Evolutionary conservation across 2,329 filamentous ascomycete species (phyloP).

Genomic region (Simplicillium aogashimaense): DNA sequence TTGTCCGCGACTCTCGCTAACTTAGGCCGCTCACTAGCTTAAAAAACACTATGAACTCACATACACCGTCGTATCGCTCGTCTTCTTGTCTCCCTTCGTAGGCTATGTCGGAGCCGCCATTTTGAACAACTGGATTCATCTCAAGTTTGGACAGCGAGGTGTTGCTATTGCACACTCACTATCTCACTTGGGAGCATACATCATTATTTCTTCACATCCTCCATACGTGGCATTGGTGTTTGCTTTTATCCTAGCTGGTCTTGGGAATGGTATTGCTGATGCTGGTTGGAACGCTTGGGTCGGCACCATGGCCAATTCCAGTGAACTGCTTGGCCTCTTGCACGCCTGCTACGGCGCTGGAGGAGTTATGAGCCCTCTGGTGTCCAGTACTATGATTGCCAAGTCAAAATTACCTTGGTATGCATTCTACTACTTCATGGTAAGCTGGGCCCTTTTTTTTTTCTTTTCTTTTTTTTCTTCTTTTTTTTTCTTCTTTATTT

Average conservation of each 20-base stretch:
- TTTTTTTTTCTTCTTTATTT: background rate
- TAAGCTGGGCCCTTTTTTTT: slow-evolving; percentile 20
- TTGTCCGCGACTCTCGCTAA: background rate
- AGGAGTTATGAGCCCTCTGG: slow-evolving; percentile 57
- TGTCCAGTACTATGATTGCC: slow-evolving; percentile 62
- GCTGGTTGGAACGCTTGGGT: slow-evolving; percentile 45
- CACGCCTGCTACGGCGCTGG: slow-evolving; percentile 62
- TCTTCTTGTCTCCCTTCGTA: slow-evolving; percentile 30
- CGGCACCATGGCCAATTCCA: slow-evolving; percentile 59
- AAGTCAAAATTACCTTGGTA: slow-evolving; percentile 55
- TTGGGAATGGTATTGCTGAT: slow-evolving; percentile 58
- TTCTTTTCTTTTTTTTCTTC: slow-evolving; percentile 3
- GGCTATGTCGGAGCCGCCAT: slow-evolving; percentile 33
- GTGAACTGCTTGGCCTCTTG: slow-evolving; percentile 59
- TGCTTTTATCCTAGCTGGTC: slow-evolving; percentile 55
- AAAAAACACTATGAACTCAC: slow-evolving; percentile 26
- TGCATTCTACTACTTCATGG: slow-evolving; percentile 67
- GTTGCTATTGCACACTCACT: slow-evolving; percentile 28
- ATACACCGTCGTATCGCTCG: slow-evolving; percentile 30
- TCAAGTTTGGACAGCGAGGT: slow-evolving; percentile 27
- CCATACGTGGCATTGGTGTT: slow-evolving; percentile 58
- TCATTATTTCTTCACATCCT: slow-evolving; percentile 53
- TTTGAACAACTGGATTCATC: slow-evolving; percentile 26
- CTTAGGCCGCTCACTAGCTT: slow-evolving; percentile 8
- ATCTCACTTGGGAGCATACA: slow-evolving; percentile 51